Conservation (phyloP, 169 alveolate species). For the Perkinsus marinus region DNA sequence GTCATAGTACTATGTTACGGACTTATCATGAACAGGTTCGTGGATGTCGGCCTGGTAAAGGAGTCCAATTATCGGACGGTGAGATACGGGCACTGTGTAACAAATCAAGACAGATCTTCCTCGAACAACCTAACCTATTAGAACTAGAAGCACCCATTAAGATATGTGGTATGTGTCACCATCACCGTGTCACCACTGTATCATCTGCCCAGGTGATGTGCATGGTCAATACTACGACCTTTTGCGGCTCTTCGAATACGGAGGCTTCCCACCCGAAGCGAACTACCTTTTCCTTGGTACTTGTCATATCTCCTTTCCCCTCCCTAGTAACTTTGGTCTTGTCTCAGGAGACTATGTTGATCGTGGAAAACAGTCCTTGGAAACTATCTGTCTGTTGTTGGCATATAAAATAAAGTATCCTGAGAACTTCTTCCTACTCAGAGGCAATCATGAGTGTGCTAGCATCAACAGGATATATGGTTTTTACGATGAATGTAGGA, state of each 20-base stretch:
- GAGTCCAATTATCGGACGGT: slow-evolving; percentile 80
- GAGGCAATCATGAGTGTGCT: slow-evolving; percentile 99
- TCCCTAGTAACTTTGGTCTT: not conserved
- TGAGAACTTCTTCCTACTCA: slow-evolving; percentile 90
- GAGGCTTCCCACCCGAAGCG: slow-evolving; percentile 98
- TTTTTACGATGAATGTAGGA: slow-evolving; percentile 96
- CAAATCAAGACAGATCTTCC: slow-evolving; percentile 84
- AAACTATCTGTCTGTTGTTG: slow-evolving; percentile 90
- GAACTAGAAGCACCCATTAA: slow-evolving; percentile 96
- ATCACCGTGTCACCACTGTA: not conserved
- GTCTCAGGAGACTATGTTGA: slow-evolving; percentile 97
- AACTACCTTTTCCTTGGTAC: slow-evolving; percentile 89
- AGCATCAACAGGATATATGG: slow-evolving; percentile 97
- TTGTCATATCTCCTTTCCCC: no score
- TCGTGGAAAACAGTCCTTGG: slow-evolving; percentile 94
- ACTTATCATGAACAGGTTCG: slow-evolving; percentile 30
- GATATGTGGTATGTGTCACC: slow-evolving; percentile 68
- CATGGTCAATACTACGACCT: slow-evolving; percentile 98
- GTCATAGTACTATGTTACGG: no score
- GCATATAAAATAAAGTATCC: slow-evolving; percentile 97
- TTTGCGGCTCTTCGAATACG: slow-evolving; percentile 94
- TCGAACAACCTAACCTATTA: slow-evolving; percentile 82
- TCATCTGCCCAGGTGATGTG: slow-evolving; percentile 72
- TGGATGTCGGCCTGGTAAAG: slow-evolving; percentile 88
- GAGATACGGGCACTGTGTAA: slow-evolving; percentile 85